Evolutionary conservation across 2,329 filamentous ascomycete genomes (phyloP), one percentile per base, ranked within the genome.

Genomic region (Botrytis deweyae): DNA sequence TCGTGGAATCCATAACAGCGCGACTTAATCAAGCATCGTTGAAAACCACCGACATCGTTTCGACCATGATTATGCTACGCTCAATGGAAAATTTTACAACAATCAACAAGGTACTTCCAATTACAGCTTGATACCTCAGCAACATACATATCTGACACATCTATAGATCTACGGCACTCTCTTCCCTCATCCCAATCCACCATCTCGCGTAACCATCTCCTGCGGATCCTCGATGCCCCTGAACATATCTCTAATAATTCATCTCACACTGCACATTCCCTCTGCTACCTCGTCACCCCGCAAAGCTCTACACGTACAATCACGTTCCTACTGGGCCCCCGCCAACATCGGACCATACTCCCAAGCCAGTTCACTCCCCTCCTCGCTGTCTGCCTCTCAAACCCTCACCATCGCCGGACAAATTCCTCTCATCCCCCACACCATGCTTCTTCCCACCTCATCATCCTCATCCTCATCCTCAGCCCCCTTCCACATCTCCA

Each of bases 331-430:
- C 85, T 99, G 96, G 96, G 96, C 96, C 0, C 96, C 96, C 0
- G 95, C 96, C 33, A 98, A 98, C 80, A 98, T 99, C 72, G 96
- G 96, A 0, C 96, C 96, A 0, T 98, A 98, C 82, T 98, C 95
- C 73, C 96, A 99, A 84, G 94, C 94, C 6, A 90, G 96, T 68
- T 86, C 88, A 3, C 83, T 89, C 18, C 85, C 85, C 18, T 79
- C 86, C 6, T 59, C 68, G 25, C 46, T 73, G 12, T 77, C 79
- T 4, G 70, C 81, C 42, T 75, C 79, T 75, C 64, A 29, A 78
- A 78, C 61, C 80, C 76, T 95, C 25, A 90, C 90, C 72, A 87
- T 98, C 52, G 95, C 96, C 0, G 96, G 96, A 0, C 96, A 98
- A 82, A 98, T 99, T 68, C 94, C 95, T 2, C 87, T 99, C 5